Evolutionary conservation across 129 eudicot genomes (phyloP), one percentile per base, ranked within the genome.

Genomic region (Oenanthe sinensis): DNA sequence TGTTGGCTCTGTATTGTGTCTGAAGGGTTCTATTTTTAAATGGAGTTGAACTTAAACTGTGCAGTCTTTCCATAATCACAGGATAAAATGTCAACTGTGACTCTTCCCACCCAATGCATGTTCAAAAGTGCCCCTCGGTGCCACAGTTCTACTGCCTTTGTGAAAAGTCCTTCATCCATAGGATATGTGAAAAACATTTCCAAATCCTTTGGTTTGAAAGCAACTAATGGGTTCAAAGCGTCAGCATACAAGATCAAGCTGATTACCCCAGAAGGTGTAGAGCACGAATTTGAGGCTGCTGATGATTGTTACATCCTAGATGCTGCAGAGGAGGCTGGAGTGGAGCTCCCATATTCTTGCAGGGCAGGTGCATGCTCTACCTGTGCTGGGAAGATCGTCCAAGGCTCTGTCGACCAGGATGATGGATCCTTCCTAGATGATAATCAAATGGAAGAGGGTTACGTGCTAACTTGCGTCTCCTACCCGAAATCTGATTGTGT

Each of bases 321-420:
- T 76, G 47, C 93, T 9, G 93, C 93, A 3, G 93, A 89, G 74
- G 24, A 50, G 62, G 90, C 90, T 0, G 93, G 93, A 44, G 26
- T 89, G 6, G 93, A 89, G 52, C 83, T 89, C 40, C 93, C 93
- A 6, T 89, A 87, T 75, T 89, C 93, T 13, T 89, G 93, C 84
- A 83, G 90, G 87, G 93, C 93, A 8, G 93, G 93, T 48, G 90
- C 93, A 1, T 89, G 93, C 86, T 89, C 90, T 77, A 89, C 89
- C 37, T 89, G 93, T 77, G 90, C 89, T 10, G 93, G 93, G 83
- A 81, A 85, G 73, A 33, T 89, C 16, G 81, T 47, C 8, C 40
- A 78, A 3, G 93, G 93, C 3, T 45, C 80, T 5, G 91, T 89
- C 10, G 91, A 89, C 82, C 94, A 87, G 58, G 87, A 89, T 0